Base-by-base conservation (phyloP, 169 alveolate species). In the Eimeria acervulina region DNA sequence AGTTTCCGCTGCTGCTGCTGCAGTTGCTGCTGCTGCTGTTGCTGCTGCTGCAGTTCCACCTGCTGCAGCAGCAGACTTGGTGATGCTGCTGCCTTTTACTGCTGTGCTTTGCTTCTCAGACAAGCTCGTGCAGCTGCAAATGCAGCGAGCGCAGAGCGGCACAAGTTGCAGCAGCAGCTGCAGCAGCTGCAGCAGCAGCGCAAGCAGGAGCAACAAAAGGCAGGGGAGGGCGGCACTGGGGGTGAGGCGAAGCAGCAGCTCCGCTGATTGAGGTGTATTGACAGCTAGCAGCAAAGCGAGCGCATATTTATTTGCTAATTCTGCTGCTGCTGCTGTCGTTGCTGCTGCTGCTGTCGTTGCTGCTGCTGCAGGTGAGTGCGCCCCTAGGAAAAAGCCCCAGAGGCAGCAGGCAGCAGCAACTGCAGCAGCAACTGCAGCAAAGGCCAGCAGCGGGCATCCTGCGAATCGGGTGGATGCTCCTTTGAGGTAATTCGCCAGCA, bases 331-430 rank as follows among this genome's bases (percentile, higher is more conserved):
- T 47, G 68, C 51, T 80, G 90, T 28, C 8, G 68, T 23, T 40
- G 89, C 89, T 44, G 38, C 47, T 80, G 89, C 38, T 80, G 89
- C 66, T 80, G 66, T 44, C 19, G 89, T 21, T 80, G 61, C 66
- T 40, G 89, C 89, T 80, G 90, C 68, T 80, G 90, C 90, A 80
- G 90, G 90, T 7, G 90, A 80, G 13, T 38, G 90, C 68, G 68
- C 51, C 26, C 70, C 40, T 23, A 28, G 70, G 12, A 80, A 44
- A 21, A 80, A 80, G 51, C 68, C 90, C 59, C 61, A 38, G n/a
- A n/a, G n/a, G n/a, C n/a, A n/a, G n/a, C n/a, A n/a, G n/a, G n/a
- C n/a, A n/a, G n/a, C n/a, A n/a, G n/a, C n/a, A n/a, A n/a, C n/a
- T n/a, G 59, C 59, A 51, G 15, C 59, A 1, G n/a, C n/a, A 51